Conservation (phyloP, 371 early-diverging fungal species). For the Haplosporangium sp. region DNA sequence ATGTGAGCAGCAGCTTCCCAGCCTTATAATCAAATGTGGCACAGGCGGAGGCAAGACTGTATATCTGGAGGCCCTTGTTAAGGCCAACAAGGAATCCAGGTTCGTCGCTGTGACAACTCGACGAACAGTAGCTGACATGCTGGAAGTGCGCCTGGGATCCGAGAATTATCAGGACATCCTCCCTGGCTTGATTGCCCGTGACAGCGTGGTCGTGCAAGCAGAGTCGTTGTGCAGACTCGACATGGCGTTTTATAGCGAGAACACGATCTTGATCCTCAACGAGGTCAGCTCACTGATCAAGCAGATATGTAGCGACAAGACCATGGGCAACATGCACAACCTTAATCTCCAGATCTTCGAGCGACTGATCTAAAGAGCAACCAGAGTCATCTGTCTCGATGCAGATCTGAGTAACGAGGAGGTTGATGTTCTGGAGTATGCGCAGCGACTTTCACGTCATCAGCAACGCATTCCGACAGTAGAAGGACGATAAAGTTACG, state of each 20-base stretch:
- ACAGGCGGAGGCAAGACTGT: conserved; percentile 19
- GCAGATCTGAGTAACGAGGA: too few species aligned
- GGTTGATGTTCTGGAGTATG: too few species aligned
- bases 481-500: too few species aligned
- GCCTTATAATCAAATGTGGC: conserved; percentile 20
- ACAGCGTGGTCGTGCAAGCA: conserved; percentile 2
- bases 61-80: conserved; percentile 3
- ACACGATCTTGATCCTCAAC: conserved; percentile 7
- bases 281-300: too few species aligned
- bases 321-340: too few species aligned
- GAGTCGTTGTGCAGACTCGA: conserved; percentile 13
- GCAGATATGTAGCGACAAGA: too few species aligned
- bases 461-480: too few species aligned
- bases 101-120: conserved; percentile 9
- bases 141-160: conserved; percentile 1
- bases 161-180: conserved; percentile 4
- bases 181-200: conserved; percentile 10
- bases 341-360: too few species aligned
- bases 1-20: conserved; percentile 8
- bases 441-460: too few species aligned
- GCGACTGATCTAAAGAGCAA: too few species aligned
- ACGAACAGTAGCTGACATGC: conserved; percentile 14
- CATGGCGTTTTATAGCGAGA: conserved; percentile 2
- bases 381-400: too few species aligned
- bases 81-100: conserved; percentile 8